Conservation (phyloP, 495 filamentous ascomycete genomes). For the Aspergillus nidulans region DNA sequence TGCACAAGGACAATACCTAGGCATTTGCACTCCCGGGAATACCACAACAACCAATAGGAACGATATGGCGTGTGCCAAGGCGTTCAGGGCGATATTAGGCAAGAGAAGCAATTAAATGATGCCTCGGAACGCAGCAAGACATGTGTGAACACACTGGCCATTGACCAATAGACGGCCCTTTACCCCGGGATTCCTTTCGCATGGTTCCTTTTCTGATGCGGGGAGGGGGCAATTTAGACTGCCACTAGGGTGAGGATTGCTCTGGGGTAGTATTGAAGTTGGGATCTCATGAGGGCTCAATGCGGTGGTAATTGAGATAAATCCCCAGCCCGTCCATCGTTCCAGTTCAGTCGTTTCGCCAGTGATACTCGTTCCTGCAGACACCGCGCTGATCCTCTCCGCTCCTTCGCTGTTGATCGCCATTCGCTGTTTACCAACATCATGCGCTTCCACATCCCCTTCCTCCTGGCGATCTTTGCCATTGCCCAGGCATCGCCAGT, state of each 20-base stretch:
- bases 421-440: neutral
- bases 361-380: neutral
- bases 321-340: neutral
- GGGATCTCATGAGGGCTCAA: neutral
- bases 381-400: neutral
- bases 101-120: neutral
- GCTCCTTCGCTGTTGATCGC: neutral
- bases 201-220: neutral
- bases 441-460: conserved; percentile 11
- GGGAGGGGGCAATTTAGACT: neutral
- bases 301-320: neutral
- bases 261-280: neutral
- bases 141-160: neutral
- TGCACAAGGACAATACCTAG: neutral
- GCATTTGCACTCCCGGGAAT: neutral
- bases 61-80: neutral
- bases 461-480: conserved; percentile 3
- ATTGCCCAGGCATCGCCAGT: conserved; percentile 2
- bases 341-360: neutral
- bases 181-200: neutral
- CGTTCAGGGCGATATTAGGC: neutral
- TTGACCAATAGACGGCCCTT: neutral
- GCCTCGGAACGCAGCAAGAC: neutral
- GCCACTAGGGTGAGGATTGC: neutral
- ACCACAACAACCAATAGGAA: neutral